Conservation (phyloP, 2,329 filamentous ascomycete genomes). For the Phyllosticta paracitricarpa region DNA sequence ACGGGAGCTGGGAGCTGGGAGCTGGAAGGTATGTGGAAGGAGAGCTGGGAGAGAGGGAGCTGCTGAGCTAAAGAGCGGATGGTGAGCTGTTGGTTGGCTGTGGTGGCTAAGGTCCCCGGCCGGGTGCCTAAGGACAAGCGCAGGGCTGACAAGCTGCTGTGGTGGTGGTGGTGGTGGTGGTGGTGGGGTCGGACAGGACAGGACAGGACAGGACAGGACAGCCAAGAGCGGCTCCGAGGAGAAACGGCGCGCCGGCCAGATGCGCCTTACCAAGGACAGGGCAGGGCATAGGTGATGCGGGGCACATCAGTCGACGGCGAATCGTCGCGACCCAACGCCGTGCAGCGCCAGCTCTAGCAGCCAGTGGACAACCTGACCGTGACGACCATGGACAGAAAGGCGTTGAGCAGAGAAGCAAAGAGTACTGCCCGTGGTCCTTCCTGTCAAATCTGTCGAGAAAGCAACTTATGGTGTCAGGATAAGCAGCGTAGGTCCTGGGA, state of each 20-base stretch:
- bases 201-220: too few species aligned
- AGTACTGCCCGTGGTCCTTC: too few species aligned
- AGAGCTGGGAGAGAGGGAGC: background rate
- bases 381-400: too few species aligned
- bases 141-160: background rate
- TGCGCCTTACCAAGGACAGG: slow-evolving; percentile 2
- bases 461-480: background rate
- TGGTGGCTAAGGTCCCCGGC: background rate
- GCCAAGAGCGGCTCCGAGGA: slow-evolving; percentile 3
- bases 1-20: background rate
- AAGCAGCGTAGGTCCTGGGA: background rate
- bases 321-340: background rate
- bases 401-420: too few species aligned
- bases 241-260: slow-evolving; percentile 4
- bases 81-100: background rate
- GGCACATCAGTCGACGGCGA: background rate
- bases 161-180: too few species aligned
- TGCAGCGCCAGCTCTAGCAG: too few species aligned
- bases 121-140: background rate
- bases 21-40: background rate
- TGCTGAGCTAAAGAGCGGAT: background rate
- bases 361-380: too few species aligned
- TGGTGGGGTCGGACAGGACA: too few species aligned
- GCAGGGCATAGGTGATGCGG: background rate
- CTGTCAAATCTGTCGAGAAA: too few species aligned